These are phyloP conservation scores for Cnidoscolus chayamansa DNA, from an alignment of 441 rosid species.

Conservation along the genomic window DNA sequence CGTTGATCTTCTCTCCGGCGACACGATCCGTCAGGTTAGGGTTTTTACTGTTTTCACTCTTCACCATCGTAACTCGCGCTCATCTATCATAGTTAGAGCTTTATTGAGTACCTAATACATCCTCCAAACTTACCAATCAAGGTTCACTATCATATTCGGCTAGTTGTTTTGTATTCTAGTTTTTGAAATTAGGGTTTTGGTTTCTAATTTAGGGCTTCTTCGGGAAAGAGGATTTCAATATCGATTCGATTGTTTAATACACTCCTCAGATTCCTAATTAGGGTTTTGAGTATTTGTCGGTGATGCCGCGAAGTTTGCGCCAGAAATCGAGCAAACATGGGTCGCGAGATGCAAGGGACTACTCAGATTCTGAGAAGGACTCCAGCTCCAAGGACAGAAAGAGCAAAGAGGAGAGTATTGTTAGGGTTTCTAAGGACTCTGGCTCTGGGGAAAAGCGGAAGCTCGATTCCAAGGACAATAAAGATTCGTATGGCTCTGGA, in stretches of 20 bases:
- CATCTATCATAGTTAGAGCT: constrained; percentile 20
- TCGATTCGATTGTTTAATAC: background rate
- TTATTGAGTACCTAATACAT: background rate
- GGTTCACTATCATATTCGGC: constrained; percentile 7
- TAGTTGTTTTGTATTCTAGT: background rate
- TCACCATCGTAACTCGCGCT: background rate
- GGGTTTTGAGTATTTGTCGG: constrained; percentile 24
- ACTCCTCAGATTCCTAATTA: constrained; percentile 15
- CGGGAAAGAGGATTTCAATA: constrained; percentile 11
- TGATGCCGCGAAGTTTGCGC: constrained; percentile 89
- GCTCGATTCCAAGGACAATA: constrained; percentile 50
- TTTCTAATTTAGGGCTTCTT: background rate
- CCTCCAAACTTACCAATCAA: background rate
- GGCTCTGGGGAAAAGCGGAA: constrained; percentile 62
- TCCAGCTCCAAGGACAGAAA: constrained; percentile 57
- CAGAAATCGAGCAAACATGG: constrained; percentile 94
- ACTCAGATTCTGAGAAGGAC: constrained; percentile 89
- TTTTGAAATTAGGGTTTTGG: constrained; percentile 18
- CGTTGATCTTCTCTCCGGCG: constrained; percentile 18
- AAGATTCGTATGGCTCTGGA: constrained; percentile 41
- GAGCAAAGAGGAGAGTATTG: constrained; percentile 51
- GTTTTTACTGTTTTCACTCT: constrained; percentile 11
- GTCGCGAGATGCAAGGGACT: constrained; percentile 67
- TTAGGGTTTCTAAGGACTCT: constrained; percentile 56
- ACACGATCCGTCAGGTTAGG: constrained; percentile 19